Percentiles rank a stretch among this genome's conserved stretches.
phyloP scores from a whole-genome alignment of 257 asterid genomes.

The Phtheirospermum japonicum region DNA sequence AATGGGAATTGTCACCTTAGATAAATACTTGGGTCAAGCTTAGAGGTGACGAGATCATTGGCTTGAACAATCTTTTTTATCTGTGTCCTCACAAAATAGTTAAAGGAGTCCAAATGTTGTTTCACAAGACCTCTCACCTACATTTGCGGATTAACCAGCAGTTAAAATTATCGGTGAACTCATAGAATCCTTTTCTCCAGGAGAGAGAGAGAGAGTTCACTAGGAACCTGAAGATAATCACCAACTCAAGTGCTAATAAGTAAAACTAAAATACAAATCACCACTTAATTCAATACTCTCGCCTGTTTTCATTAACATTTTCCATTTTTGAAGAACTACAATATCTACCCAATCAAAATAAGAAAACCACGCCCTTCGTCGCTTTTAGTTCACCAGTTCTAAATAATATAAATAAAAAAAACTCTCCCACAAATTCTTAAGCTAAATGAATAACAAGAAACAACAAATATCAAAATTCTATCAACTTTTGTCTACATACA shows the following conservation, averaged over 20 bases:
- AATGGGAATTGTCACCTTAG: conserved; percentile 40
- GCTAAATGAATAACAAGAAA: too few relatives aligned
- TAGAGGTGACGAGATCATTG: conserved; percentile 47
- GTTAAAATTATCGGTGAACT: background rate
- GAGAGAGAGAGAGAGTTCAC: too few relatives aligned
- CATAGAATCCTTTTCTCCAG: too few relatives aligned
- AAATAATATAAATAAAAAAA: too few relatives aligned
- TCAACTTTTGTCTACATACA: too few relatives aligned
- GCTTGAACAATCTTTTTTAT: conserved; percentile 71
- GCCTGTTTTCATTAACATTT: too few relatives aligned
- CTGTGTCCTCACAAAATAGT: conserved; percentile 59
- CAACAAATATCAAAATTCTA: too few relatives aligned
- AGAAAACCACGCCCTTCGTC: too few relatives aligned
- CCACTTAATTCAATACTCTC: background rate
- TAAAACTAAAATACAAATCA: conserved; percentile 3
- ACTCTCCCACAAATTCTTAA: too few relatives aligned
- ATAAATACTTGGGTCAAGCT: conserved; percentile 40
- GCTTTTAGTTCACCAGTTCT: too few relatives aligned
- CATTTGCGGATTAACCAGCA: conserved; percentile 30
- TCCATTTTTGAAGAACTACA: too few relatives aligned
- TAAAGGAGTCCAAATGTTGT: conserved; percentile 89
- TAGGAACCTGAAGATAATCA: background rate
- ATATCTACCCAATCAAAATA: too few relatives aligned
- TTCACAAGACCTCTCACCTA: conserved; percentile 93
- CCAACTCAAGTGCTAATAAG: background rate